Percentiles rank a stretch among this genome's conserved stretches.
These are phyloP conservation scores for Colletotrichum destructivum DNA, from an alignment of 2,329 filamentous ascomycete genomes.

Conservation along the genomic window DNA sequence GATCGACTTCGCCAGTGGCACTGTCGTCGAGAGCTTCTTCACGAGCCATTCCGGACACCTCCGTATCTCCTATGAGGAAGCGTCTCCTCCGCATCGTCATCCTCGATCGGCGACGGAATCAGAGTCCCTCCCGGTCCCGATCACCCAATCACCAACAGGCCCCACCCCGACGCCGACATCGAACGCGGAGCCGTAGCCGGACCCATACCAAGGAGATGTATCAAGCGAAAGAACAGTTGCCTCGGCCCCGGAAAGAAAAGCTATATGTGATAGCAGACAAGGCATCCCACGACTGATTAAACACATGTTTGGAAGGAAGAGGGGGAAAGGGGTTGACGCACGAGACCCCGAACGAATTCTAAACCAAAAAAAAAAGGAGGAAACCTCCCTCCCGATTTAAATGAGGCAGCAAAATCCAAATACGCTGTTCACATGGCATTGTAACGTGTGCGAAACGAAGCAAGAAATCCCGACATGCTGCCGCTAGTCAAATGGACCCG, in stretches of 20 bases:
- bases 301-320: neutral
- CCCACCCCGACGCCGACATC: slow-evolving; percentile 53
- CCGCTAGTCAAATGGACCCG: slow-evolving; percentile 9
- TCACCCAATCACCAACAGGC: slow-evolving; percentile 53
- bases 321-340: neutral
- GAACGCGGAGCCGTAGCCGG: slow-evolving; percentile 57
- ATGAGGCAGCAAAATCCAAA: neutral
- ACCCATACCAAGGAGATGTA: slow-evolving; percentile 31
- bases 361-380: neutral
- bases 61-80: slow-evolving; percentile 58
- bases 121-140: slow-evolving; percentile 58
- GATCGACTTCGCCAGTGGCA: slow-evolving; percentile 55
- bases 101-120: slow-evolving; percentile 59
- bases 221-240: slow-evolving; percentile 26
- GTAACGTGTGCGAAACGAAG: neutral
- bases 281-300: slow-evolving; percentile 23
- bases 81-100: slow-evolving; percentile 59
- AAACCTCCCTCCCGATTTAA: neutral
- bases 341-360: neutral
- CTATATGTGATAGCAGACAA: slow-evolving; percentile 28
- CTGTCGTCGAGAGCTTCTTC: slow-evolving; percentile 52
- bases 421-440: slow-evolving; percentile 24
- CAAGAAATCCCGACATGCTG: neutral
- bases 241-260: slow-evolving; percentile 29
- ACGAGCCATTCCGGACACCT: slow-evolving; percentile 49